Conservation (phyloP, 805 yeast genomes). For the Isabelozyma pseudorhagii region DNA sequence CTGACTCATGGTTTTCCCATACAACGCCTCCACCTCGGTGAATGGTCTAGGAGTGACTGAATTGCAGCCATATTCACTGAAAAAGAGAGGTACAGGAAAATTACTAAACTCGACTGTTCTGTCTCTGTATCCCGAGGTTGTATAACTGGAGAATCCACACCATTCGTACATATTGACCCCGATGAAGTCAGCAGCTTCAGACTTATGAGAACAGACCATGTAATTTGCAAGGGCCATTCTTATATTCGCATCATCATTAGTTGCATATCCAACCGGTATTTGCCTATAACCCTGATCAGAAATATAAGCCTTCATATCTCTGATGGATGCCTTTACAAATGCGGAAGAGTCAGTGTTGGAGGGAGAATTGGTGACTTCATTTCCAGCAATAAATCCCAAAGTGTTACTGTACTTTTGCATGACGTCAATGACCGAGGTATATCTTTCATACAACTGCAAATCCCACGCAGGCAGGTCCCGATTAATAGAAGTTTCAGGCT, state of each 20-base stretch:
- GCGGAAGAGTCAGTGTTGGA: conserved; percentile 27
- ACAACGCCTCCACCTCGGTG: conserved; percentile 35
- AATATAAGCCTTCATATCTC: conserved; percentile 31
- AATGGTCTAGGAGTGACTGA: conserved; percentile 33
- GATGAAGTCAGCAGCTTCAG: conserved; percentile 27
- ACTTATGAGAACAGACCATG: conserved; percentile 23
- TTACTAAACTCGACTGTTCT: conserved; percentile 26
- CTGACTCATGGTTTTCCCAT: conserved; percentile 27
- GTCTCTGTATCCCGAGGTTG: conserved; percentile 35
- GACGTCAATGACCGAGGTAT: conserved; percentile 30
- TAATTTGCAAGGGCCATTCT: conserved; percentile 25
- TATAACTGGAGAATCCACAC: conserved; percentile 38
- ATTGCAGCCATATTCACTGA: conserved; percentile 41
- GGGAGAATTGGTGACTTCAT: conserved; percentile 33
- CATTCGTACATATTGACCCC: conserved; percentile 40
- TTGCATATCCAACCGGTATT: conserved; percentile 41
- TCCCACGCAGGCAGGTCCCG: conserved; percentile 35
- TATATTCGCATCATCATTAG: conserved; percentile 33
- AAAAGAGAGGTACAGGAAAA: conserved; percentile 34
- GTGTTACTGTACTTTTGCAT: conserved; percentile 29
- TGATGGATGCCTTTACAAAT: conserved; percentile 33
- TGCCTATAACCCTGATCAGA: conserved; percentile 21
- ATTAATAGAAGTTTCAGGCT: conserved; percentile 32
- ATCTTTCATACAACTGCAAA: conserved; percentile 23
- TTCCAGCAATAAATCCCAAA: conserved; percentile 40